These are phyloP conservation scores for Cryptococcus floricola DNA, from an alignment of 1,284 basidiomycete species.

Conservation along the genomic window DNA sequence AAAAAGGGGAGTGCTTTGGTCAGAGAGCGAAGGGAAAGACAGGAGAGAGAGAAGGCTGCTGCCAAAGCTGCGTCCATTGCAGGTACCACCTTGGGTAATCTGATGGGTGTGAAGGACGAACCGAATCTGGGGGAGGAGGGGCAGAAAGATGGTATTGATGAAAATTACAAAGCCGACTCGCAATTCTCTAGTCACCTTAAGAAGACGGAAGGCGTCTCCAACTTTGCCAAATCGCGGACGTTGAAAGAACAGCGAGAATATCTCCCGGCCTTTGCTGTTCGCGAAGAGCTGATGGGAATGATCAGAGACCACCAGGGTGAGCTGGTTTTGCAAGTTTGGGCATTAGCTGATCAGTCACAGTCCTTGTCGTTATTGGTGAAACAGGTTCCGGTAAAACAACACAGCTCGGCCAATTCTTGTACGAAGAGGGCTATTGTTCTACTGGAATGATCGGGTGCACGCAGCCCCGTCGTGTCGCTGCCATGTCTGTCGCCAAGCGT, in stretches of 20 bases:
- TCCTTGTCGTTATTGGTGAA: conserved; percentile 88
- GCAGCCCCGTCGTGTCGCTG: conserved; percentile 93
- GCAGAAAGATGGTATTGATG: conserved; percentile 56
- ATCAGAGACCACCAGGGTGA: conserved; percentile 93
- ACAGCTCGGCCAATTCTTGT: conserved; percentile 90
- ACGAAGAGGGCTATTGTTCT: conserved; percentile 90
- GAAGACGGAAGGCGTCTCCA: conserved; percentile 68
- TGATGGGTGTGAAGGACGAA: conserved; percentile 95
- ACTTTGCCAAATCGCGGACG: conserved; percentile 76
- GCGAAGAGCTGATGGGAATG: conserved; percentile 85
- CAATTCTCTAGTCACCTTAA: conserved; percentile 93
- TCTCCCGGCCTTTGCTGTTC: conserved; percentile 93
- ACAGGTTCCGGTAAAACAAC: conserved; percentile 92
- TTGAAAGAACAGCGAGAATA: conserved; percentile 95
- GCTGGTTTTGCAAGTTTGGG: conserved; percentile 14
- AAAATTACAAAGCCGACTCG: conserved; percentile 86
- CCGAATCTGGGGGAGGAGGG: conserved; percentile 60
- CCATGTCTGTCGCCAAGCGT: conserved; percentile 98
- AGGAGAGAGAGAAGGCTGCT: conserved; percentile 90
- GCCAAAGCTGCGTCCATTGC: conserved; percentile 90
- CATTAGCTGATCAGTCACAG: conserved; percentile 48
- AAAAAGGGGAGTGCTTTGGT: conserved; percentile 93
- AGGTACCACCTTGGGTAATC: conserved; percentile 90
- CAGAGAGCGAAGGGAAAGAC: conserved; percentile 90
- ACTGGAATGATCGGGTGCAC: conserved; percentile 91